phyloP scores from a whole-genome alignment of 495 filamentous ascomycete genomes.

The Trichocladium uniseriatum region DNA sequence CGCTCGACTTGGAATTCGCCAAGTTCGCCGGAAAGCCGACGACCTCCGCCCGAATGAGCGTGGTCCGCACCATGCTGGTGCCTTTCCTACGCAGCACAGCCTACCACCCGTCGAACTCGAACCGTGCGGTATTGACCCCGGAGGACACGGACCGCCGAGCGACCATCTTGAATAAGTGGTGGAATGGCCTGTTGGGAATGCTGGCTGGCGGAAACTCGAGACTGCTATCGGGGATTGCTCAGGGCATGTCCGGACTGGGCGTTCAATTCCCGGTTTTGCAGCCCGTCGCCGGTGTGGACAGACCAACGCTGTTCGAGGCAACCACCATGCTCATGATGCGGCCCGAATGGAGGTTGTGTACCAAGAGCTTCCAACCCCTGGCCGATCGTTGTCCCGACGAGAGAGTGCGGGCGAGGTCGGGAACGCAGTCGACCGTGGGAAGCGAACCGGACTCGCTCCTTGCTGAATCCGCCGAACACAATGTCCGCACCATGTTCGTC shows the following conservation, averaged over 20 bases:
- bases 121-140: slow-evolving; percentile 43
- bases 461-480: slow-evolving; percentile 84
- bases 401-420: slow-evolving; percentile 25
- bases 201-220: slow-evolving; percentile 52
- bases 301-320: slow-evolving; percentile 75
- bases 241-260: slow-evolving; percentile 8
- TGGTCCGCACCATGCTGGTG: slow-evolving; percentile 69
- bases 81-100: slow-evolving; percentile 72
- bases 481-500: slow-evolving; percentile 83
- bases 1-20: slow-evolving; percentile 71
- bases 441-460: slow-evolving; percentile 69
- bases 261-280: slow-evolving; percentile 47
- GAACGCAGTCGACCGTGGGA: slow-evolving; percentile 42
- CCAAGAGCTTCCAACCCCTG: slow-evolving; percentile 54
- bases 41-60: slow-evolving; percentile 65
- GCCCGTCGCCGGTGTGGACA: slow-evolving; percentile 31
- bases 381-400: slow-evolving; percentile 39
- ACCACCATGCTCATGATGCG: slow-evolving; percentile 85
- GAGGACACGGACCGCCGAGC: slow-evolving; percentile 84
- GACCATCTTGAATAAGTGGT: slow-evolving; percentile 88
- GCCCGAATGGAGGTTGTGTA: slow-evolving; percentile 77
- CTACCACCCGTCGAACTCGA: slow-evolving; percentile 58
- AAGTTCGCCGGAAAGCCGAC: slow-evolving; percentile 70
- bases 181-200: slow-evolving; percentile 82
- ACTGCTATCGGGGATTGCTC: slow-evolving; percentile 37